Evolutionary conservation across 176 grass and related monocot species (phyloP).

Genomic region (Triticum dicoccoides): DNA sequence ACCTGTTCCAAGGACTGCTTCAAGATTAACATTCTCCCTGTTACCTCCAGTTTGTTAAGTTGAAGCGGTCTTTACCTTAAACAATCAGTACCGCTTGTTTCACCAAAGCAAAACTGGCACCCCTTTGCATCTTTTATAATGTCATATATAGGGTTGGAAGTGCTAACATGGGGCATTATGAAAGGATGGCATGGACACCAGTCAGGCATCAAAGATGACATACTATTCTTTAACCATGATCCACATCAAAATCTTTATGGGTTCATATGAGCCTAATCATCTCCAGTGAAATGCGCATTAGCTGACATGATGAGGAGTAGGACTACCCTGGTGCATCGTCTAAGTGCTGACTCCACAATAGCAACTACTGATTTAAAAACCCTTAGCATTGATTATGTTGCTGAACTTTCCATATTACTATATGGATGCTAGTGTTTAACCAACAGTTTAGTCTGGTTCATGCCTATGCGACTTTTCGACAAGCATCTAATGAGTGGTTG

Average conservation of each 20-base stretch:
- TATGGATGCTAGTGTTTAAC: conserved; percentile 33
- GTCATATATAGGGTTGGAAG: not conserved
- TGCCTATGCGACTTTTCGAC: not conserved
- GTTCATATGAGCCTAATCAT: conserved; percentile 10
- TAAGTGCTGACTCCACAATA: conserved; percentile 47
- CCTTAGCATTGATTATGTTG: conserved; percentile 11
- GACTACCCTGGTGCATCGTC: conserved; percentile 16
- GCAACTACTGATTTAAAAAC: conserved; percentile 27
- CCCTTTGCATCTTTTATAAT: not conserved
- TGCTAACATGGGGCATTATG: not conserved
- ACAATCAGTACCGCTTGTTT: not conserved
- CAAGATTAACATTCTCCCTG: not conserved
- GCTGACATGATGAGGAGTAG: conserved; percentile 32
- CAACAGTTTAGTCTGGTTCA: conserved; percentile 15
- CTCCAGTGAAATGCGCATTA: conserved; percentile 29
- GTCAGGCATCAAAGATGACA: not conserved
- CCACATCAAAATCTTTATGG: not conserved
- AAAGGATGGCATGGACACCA: conserved; percentile 17
- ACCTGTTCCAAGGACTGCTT: conserved; percentile 4
- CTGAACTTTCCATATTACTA: conserved; percentile 16
- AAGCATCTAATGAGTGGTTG: conserved; percentile 33
- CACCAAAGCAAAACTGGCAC: conserved; percentile 12
- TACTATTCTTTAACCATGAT: not conserved
- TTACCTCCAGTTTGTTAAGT: not conserved
- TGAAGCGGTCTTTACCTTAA: conserved; percentile 2